Percentiles rank a stretch among this genome's conserved stretches.
These are phyloP conservation scores for Plasmodium knowlesi DNA, from an alignment of 169 alveolate species.

Conservation along the genomic window DNA sequence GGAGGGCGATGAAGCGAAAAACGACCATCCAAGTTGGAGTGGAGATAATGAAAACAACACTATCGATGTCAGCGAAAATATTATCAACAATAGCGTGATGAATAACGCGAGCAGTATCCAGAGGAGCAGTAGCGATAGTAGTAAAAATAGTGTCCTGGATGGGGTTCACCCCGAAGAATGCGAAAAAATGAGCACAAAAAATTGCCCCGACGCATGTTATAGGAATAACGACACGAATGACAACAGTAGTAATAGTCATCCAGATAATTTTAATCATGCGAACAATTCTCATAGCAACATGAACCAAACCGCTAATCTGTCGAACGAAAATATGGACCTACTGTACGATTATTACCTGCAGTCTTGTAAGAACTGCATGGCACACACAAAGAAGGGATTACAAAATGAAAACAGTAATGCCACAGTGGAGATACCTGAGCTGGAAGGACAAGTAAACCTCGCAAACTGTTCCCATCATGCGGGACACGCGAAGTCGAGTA, in stretches of 20 bases:
- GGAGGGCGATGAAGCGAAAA: not conserved
- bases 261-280: not conserved
- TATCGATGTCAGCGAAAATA: not conserved
- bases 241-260: not conserved
- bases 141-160: not conserved
- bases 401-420: not conserved
- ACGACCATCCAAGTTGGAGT: not conserved
- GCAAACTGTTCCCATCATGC: not conserved
- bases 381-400: not conserved
- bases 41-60: not conserved
- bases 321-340: constrained; percentile 24
- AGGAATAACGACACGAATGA: not conserved
- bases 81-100: not conserved
- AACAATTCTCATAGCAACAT: not conserved
- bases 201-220: not conserved
- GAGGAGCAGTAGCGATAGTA: not conserved
- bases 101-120: not conserved
- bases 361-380: constrained; percentile 14
- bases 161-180: not conserved
- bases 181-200: not conserved
- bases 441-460: not conserved
- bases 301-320: not conserved
- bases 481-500: not conserved
- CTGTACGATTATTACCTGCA: constrained; percentile 14
- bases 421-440: not conserved